Conservation (phyloP, 495 filamentous ascomycete genomes). For the Penicillium samsonianum region DNA sequence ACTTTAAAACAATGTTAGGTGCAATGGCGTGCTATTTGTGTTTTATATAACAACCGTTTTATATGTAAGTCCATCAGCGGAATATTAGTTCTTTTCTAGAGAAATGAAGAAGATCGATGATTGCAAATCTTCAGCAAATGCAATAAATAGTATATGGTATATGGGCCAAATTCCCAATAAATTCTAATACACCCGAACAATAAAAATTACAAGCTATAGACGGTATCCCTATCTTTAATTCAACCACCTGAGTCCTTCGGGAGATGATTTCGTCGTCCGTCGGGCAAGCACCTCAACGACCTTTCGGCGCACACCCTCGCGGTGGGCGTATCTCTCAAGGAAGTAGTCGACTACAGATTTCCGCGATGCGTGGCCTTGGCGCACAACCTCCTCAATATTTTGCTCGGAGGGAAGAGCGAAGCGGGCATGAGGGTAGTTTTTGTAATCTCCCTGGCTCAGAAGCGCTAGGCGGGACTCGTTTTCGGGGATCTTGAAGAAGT, state of each 20-base stretch:
- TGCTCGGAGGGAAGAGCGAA: constrained; percentile 73
- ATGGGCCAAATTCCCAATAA: constrained; percentile 17
- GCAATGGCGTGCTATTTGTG: background rate
- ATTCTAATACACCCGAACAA: constrained; percentile 28
- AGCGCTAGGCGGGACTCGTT: constrained; percentile 53
- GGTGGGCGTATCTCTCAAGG: constrained; percentile 34
- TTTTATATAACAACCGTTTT: too few relatives aligned
- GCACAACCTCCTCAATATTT: constrained; percentile 62
- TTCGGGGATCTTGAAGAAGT: constrained; percentile 58
- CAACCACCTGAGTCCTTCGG: constrained; percentile 32
- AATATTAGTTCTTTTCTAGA: background rate
- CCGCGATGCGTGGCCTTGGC: constrained; percentile 13
- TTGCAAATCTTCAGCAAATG: background rate
- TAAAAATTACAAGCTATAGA: constrained; percentile 30
- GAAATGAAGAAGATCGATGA: background rate
- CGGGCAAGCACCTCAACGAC: constrained; percentile 39
- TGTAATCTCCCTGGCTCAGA: constrained; percentile 54
- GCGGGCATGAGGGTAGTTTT: constrained; percentile 64
- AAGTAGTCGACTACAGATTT: constrained; percentile 29
- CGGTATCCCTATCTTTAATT: constrained; percentile 18
- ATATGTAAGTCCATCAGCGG: background rate
- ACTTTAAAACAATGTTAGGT: background rate
- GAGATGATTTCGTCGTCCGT: constrained; percentile 23
- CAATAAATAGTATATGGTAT: constrained; percentile 16
- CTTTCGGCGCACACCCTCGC: constrained; percentile 46